phyloP scores from a whole-genome alignment of 1,284 basidiomycete species.

The Fomitopsis pinicola region DNA sequence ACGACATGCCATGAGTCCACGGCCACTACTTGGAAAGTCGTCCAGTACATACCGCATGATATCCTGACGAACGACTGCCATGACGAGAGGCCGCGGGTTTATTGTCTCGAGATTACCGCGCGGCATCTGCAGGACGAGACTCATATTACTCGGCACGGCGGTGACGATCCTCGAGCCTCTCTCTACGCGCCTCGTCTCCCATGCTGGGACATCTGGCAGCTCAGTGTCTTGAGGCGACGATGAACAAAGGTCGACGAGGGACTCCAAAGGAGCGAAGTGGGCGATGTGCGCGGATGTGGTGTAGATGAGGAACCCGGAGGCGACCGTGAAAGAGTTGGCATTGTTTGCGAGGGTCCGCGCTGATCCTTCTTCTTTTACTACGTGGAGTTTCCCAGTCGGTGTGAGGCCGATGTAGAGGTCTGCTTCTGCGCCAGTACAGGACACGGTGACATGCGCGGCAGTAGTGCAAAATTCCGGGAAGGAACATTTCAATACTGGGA shows the following conservation, averaged over 20 bases:
- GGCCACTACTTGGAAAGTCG: background rate
- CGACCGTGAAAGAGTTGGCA: conserved; percentile 79
- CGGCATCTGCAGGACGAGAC: conserved; percentile 94
- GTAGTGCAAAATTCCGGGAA: conserved; percentile 62
- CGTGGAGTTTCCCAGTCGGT: conserved; percentile 59
- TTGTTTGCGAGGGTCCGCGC: conserved; percentile 46
- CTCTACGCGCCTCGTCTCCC: conserved; percentile 80
- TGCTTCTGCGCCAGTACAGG: conserved; percentile 5
- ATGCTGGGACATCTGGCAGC: conserved; percentile 31
- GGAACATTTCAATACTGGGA: conserved; percentile 26
- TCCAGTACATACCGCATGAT: conserved; percentile 57
- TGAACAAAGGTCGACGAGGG: conserved; percentile 28
- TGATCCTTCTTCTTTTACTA: conserved; percentile 27
- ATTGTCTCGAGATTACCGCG: conserved; percentile 96
- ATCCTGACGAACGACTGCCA: conserved; percentile 76
- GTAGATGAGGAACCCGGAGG: conserved; percentile 82
- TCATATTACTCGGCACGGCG: conserved; percentile 84
- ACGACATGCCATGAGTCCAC: conserved; percentile 2
- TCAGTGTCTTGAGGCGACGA: background rate
- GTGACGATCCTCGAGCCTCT: conserved; percentile 84
- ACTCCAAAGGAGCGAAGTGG: conserved; percentile 63
- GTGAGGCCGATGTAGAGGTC: conserved; percentile 64
- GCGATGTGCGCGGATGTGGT: conserved; percentile 84
- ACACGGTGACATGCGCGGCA: conserved; percentile 17
- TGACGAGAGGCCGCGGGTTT: conserved; percentile 87